phyloP scores from a whole-genome alignment of 768 basidiomycete species.

The Tylopilus plumbeoviolaceoides region DNA sequence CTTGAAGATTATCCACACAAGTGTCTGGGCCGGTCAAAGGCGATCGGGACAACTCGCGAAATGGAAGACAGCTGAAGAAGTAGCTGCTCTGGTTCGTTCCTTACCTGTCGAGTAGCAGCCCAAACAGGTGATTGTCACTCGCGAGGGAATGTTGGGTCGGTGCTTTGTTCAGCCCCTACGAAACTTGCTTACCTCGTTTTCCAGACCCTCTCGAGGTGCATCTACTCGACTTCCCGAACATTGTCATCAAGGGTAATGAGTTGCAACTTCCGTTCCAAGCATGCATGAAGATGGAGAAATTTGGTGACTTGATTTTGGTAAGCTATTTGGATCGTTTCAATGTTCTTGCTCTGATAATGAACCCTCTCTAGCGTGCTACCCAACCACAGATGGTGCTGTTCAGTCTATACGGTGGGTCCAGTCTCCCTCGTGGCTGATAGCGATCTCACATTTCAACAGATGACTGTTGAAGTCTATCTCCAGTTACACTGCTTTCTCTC shows the following conservation, averaged over 20 bases:
- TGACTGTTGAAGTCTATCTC: conserved; percentile 97
- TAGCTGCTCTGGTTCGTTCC: conserved; percentile 94
- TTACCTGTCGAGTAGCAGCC: conserved; percentile 99
- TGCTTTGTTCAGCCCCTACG: not conserved
- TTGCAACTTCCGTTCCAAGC: conserved; percentile 99
- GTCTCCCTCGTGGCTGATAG: not conserved
- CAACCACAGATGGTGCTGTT: conserved; percentile 99
- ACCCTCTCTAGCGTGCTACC: conserved; percentile 66
- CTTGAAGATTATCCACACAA: conserved; percentile 99
- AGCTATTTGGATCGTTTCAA: conserved; percentile 11
- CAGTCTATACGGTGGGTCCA: conserved; percentile 77
- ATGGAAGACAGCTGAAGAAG: conserved; percentile 99
- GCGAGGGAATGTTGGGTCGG: conserved; percentile 98
- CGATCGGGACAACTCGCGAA: conserved; percentile 99
- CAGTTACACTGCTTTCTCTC: conserved; percentile 98
- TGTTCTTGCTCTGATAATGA: not conserved
- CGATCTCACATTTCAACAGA: conserved; percentile 42
- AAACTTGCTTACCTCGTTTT: conserved; percentile 4
- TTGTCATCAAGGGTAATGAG: conserved; percentile 99
- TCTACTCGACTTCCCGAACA: conserved; percentile 99
- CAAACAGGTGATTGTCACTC: conserved; percentile 98
- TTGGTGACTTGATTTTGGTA: conserved; percentile 93
- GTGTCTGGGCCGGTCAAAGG: conserved; percentile 99
- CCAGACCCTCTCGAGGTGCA: conserved; percentile 96
- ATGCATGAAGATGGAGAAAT: conserved; percentile 99